Percentiles rank a stretch among this genome's conserved stretches.
Evolutionary conservation across 306 rosid genomes (phyloP).

Genomic region (Cucumis sativus): DNA sequence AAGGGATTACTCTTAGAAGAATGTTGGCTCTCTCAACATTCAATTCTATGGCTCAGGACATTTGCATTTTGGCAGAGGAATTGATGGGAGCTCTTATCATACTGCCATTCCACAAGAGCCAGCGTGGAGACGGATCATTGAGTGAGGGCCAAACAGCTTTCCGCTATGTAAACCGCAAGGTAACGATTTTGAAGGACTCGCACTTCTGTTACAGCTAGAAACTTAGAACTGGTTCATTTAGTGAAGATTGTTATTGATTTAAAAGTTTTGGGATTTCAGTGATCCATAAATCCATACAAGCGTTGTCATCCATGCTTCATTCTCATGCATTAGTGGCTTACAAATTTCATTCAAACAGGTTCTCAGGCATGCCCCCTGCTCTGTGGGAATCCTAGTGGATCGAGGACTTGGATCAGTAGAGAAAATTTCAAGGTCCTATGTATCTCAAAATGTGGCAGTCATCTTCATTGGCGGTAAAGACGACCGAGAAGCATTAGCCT

Average conservation of each 20-base stretch:
- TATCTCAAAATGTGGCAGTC: constrained; percentile 42
- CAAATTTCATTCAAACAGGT: constrained; percentile 32
- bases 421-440: constrained; percentile 31
- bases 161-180: constrained; percentile 79
- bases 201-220: background rate
- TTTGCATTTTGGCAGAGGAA: constrained; percentile 67
- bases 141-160: constrained; percentile 51
- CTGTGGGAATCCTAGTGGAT: constrained; percentile 85
- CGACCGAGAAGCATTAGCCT: constrained; percentile 79
- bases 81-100: constrained; percentile 56
- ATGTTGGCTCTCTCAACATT: constrained; percentile 45
- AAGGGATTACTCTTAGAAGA: constrained; percentile 42
- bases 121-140: constrained; percentile 36
- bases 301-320: background rate
- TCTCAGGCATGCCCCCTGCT: constrained; percentile 60
- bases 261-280: background rate
- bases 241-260: background rate
- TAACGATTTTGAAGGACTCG: constrained; percentile 12
- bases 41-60: constrained; percentile 46
- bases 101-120: constrained; percentile 72
- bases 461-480: constrained; percentile 87
- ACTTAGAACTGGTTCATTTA: background rate
- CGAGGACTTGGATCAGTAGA: constrained; percentile 68
- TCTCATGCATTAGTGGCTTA: background rate
- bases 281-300: background rate